Conservation (phyloP, 805 yeast species). For the Lachancea cidri region DNA sequence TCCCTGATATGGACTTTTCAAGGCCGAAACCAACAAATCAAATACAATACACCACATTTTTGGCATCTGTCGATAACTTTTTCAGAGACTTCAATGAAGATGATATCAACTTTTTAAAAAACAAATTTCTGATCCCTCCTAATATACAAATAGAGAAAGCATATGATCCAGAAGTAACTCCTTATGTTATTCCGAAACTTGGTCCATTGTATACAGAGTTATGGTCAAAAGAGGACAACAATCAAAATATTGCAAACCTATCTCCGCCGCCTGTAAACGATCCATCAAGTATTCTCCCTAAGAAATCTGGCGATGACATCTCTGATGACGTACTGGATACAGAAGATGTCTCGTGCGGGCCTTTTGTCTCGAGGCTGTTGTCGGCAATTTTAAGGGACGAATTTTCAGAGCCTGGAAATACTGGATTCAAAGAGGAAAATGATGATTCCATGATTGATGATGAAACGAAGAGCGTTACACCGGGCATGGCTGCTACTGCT, state of each 20-base stretch:
- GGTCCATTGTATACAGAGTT: conserved; percentile 78
- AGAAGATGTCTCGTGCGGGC: conserved; percentile 83
- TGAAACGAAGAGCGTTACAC: conserved; percentile 15
- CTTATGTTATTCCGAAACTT: conserved; percentile 76
- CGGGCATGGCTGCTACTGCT: conserved; percentile 12
- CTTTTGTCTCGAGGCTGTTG: conserved; percentile 74
- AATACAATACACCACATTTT: conserved; percentile 85
- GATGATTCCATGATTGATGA: conserved; percentile 30
- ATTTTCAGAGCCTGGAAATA: conserved; percentile 11
- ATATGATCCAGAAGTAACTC: conserved; percentile 65
- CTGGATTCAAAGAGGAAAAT: conserved; percentile 14
- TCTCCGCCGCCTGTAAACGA: conserved; percentile 47
- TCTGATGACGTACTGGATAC: conserved; percentile 60
- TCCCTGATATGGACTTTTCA: conserved; percentile 84
- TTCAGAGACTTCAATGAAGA: conserved; percentile 75
- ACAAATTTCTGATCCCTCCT: conserved; percentile 53
- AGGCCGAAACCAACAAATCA: conserved; percentile 82
- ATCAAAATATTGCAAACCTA: conserved; percentile 35
- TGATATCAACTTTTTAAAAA: conserved; percentile 68
- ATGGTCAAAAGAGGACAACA: conserved; percentile 81
- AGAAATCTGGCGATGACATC: conserved; percentile 49
- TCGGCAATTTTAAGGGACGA: conserved; percentile 60
- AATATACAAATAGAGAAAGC: conserved; percentile 31
- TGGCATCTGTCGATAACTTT: conserved; percentile 78
- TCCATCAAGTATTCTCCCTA: conserved; percentile 43